These are phyloP conservation scores for Glycine soja DNA, from an alignment of 306 rosid genomes.

Conservation along the genomic window DNA sequence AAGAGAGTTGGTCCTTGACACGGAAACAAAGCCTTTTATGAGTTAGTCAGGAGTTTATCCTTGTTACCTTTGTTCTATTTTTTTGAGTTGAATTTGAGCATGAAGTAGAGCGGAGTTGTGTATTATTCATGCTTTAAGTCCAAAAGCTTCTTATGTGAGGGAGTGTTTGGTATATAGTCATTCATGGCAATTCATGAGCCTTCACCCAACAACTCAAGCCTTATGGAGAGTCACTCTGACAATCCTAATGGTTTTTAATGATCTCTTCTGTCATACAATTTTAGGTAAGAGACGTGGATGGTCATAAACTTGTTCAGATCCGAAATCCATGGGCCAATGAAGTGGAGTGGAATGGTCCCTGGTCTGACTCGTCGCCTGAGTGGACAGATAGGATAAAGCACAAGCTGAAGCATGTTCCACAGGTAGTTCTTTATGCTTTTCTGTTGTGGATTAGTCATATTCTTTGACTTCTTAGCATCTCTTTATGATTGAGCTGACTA, in stretches of 20 bases:
- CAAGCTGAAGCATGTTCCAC: slow-evolving; percentile 90
- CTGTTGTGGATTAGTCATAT: slow-evolving; percentile 9
- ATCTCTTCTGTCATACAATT: slow-evolving; percentile 34
- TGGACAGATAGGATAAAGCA: slow-evolving; percentile 99
- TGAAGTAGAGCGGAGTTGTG: not conserved
- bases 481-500: slow-evolving; percentile 28
- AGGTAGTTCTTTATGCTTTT: slow-evolving; percentile 58
- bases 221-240: not conserved
- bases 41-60: not conserved
- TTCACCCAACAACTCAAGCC: slow-evolving; percentile 8
- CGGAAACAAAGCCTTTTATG: not conserved
- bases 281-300: slow-evolving; percentile 93
- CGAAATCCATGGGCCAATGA: slow-evolving; percentile 99
- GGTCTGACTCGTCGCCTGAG: slow-evolving; percentile 94
- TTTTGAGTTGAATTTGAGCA: not conserved
- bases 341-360: slow-evolving; percentile 99
- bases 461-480: slow-evolving; percentile 8
- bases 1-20: slow-evolving; percentile 12
- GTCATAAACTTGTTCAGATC: slow-evolving; percentile 98
- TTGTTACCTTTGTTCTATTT: not conserved
- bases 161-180: not conserved
- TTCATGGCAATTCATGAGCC: not conserved
- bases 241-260: slow-evolving; percentile 34
- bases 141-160: not conserved
- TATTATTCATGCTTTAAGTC: not conserved